Base-by-base conservation (phyloP, 352 stramenopile species). In the Globisporangium paroecandrum region DNA sequence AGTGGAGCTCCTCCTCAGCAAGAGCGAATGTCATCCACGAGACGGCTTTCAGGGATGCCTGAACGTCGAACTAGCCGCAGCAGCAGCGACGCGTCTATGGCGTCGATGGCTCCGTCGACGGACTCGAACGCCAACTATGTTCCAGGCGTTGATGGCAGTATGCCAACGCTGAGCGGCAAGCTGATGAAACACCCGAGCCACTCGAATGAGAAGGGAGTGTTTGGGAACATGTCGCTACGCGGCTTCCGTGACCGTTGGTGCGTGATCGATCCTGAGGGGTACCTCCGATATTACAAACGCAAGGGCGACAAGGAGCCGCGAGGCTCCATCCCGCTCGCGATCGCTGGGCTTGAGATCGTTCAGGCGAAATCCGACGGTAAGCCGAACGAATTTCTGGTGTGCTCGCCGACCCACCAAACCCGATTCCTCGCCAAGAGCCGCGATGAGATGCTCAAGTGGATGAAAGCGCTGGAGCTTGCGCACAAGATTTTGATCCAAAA, bases 181-280 rank as follows among this genome's bases (percentile, higher is more conserved):
- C 68, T 94, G 51, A 84, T 87, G 63, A 94, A 94, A 60, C 83
- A 93, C 59, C 80, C 87, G 4, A 91, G 79, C 41, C 80, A 91
- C 59, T 91, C 82, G 43, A 93, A 94, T 51, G 87, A 94, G 67
- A 89, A 82, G 65, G 76, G 87, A 0, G 56, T 90, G 46, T 90
- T 94, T 32, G 83, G 82, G 20, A 92, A 92, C 64, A 91, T 94
- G 80, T 90, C 81, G 25, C 58, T 94, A 12, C 81, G 84, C 27
- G 87, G 87, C 9, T 80, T 90, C 61, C 83, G 85, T 0, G 84
- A 93, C 10, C 81, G 87, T 24, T 94, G 82, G 77, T 94, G 81
- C 65, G 77, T 77, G 51, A 84, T 94, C 36, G 83, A 94, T 51
- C 70, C 81, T 0, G 76, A 79, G 15, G 87, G 87, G 29, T 79